Base-by-base conservation (phyloP, 164 flowering plant species). In the Aristolochia contorta region DNA sequence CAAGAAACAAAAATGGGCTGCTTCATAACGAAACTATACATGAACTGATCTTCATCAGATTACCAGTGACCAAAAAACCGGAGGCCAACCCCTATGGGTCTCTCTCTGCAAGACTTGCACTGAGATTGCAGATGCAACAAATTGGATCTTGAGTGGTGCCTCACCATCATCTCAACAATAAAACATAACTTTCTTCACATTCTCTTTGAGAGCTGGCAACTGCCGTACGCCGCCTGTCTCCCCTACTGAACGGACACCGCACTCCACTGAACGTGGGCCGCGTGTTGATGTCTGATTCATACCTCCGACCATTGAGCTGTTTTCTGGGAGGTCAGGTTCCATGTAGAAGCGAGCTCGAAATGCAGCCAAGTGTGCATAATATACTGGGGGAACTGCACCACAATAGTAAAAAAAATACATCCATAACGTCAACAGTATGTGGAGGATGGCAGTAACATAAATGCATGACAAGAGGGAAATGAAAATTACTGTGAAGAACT, bases 171-270 rank as follows among this genome's bases (percentile, higher is more conserved):
- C 10, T 52, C 78, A 91, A 67, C 95, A 88, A 49, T 91, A 87
- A 56, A 91, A 91, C 97, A 91, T 91, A 32, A 88, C 96, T 69
- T 85, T 80, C 74, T 91, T 91, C 74, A 88, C 96, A 71, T 91
- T 91, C 56, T 91, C 92, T 67, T 87, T 86, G 23, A 91, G 74
- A 4, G 93, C 96, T n/a, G 91, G 97, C 65, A 90, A 72, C 23
- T 86, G 91, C 58, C 89, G 15, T 64, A 57, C 57, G 13, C 80
- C 6, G 65, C 59, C 6, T 60, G 69, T 23, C 30, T 16, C 56
- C 5, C 30, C 30, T 22, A 27, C 30, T 22, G 16, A 14, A 10
- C 30, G 56, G 15, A 24, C 55, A 52, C 55, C 55, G 7, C 7
- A 37, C 43, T 37, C 43, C 43, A 10, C 43, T 7, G 10, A 37